Conservation (phyloP, 176 grass and related monocot species). For the Aegilops sharonensis region DNA sequence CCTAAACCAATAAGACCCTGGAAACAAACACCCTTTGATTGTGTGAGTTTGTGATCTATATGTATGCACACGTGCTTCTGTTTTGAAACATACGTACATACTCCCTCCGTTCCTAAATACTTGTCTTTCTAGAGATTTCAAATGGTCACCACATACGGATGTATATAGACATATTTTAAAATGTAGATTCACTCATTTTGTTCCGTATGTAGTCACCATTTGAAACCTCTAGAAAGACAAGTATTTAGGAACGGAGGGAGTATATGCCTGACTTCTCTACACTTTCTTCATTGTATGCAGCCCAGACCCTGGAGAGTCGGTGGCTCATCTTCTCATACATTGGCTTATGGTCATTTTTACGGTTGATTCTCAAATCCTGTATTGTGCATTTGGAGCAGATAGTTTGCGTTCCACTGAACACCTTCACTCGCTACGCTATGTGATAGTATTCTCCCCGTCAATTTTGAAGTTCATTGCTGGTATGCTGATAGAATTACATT, state of each 20-base stretch:
- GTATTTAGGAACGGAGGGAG: no score
- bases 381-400: background rate
- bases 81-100: background rate
- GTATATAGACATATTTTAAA: no score
- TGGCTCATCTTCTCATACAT: background rate
- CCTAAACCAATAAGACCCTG: no score
- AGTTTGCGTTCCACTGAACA: background rate
- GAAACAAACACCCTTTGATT: no score
- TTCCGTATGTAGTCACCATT: no score
- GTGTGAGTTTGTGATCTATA: background rate
- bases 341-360: background rate
- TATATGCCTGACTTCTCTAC: background rate
- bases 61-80: background rate
- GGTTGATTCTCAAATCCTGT: background rate
- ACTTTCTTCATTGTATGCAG: background rate
- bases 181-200: no score
- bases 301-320: background rate
- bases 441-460: background rate
- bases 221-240: no score
- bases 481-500: background rate
- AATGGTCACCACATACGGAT: no score
- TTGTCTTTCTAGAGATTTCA: no score
- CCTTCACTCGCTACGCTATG: fast-evolving
- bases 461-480: background rate
- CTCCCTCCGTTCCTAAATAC: no score